Evolutionary conservation across 306 rosid genomes (phyloP), one percentile per base, ranked within the genome.

Genomic region (Cucurbita maxima): DNA sequence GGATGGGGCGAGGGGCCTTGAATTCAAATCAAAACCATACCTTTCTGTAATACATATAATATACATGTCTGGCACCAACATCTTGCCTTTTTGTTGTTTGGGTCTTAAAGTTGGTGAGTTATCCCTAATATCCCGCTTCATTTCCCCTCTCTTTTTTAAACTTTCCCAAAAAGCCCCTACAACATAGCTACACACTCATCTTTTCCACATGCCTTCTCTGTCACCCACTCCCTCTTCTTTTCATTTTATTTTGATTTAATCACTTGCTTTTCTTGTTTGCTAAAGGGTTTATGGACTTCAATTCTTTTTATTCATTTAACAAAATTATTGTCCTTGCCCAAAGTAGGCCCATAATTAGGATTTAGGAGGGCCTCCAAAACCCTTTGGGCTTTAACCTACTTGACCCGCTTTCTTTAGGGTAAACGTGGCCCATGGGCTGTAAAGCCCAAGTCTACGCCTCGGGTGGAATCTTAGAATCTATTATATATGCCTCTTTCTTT

Each of bases 101-200:
- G 54, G n/a, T 20, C 18, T 10, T 43, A 66, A 66, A 66, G 72
- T 66, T 54, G 72, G 53, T 44, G 54, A 67, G 54, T 11, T 43
- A 20, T 67, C 72, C 72, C 72, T 19, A 67, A 10, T 67, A 43
- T 67, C 55, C 72, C 72, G 54, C 72, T 67, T 67, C 38, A 2
- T 2, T 45, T 14, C 7, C 54, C 54, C 18, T 14, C 14, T 12
- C 18, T 14, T 18, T 30, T 30, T 2, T 2, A 30, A 30, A 30
- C 44, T 59, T 34, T 59, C 66, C 16, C 61, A 37, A 37, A 57
- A 59, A 1, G 1, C 9, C 45, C 45, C 45, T 7, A 41, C 45
- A 0, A 43, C 1, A 9, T 43, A 43, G 1, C 11, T 43, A 41
- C 45, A 41, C 8, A 43, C 9, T 43, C 47, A 9, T 43, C 47